Base-by-base conservation (phyloP, 805 yeast genomes). In the Kluyveromyces nonfermentans region DNA sequence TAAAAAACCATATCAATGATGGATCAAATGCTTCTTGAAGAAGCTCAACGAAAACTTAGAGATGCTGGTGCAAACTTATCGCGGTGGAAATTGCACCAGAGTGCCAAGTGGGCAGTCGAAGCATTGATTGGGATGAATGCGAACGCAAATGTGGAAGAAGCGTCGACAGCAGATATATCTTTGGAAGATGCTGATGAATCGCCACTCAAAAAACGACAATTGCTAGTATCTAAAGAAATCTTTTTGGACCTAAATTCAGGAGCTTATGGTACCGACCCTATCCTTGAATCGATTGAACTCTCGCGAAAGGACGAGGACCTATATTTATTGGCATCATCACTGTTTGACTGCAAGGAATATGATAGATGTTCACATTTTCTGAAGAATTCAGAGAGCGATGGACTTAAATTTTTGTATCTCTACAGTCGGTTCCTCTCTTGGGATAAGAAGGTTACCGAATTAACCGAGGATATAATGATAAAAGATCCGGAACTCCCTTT, bases 91-190 rank as follows among this genome's bases (percentile, higher is more conserved):
- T 68, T 87, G 10, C 71, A 72, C 54, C 79, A 78, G 41, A 80
- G 88, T 0, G 77, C 95, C 3, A 85, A 85, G 66, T 88, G 95
- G 95, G 71, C 80, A 1, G 80, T 86, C 2, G 96, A 87, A 55
- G 95, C 95, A 1, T 65, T 83, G 17, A 73, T 72, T 52, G 94
- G 90, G 0, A 63, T 84, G 49, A 49, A 43, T 12, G 56, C n/a
- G 6, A 30, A 16, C n/a, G 9, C 4, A 10, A 34, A 34, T n/a
- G 9, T 17, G 19, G 36, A 44, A 21, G 48, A 37, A 15, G 17
- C 41, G 9, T 32, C 31, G 8, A 45, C 45, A 14, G 41, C 37
- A 18, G 38, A 39, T 15, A 20, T 14, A 14, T 43, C 43, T 15
- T 47, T 46, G 14, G 59, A 53, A 16, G 46, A 43, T 18, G 57